Base-by-base conservation (phyloP, 768 basidiomycete species). In the Jaapia argillacea region DNA sequence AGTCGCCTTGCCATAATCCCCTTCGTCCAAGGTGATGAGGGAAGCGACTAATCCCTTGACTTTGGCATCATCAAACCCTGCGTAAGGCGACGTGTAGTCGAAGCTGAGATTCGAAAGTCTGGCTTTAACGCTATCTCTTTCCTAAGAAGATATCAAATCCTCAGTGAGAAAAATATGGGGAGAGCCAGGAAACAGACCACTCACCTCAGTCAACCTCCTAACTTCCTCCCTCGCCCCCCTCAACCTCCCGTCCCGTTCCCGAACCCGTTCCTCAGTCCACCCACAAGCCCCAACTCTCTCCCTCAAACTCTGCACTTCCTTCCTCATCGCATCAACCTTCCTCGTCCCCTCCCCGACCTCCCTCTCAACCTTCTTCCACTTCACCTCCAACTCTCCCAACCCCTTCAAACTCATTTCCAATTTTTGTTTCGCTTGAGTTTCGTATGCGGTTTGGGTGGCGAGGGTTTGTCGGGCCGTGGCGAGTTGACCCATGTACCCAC, bases 401-500 rank as follows among this genome's bases (percentile, higher is more conserved):
- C 96, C 94, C 51, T 79, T 81, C 62, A 88, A 75, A 23, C 72
- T 71, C 71, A 91, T 81, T 2, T 64, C 74, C 28, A 96, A 74
- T 58, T 84, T 81, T 36, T 82, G 69, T 36, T 79, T 79, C 42
- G 70, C 75, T 56, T 93, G 88, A 54, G 93, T 83, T 51, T 88
- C 87, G 52, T 92, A 91, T 0, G 92, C 82, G 5, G 74, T 68
- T 0, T 81, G 83, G 42, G 87, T 83, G 0, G 90, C 79, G 0
- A 84, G 63, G 2, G 79, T 77, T 2, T 76, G 76, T 52, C 80
- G 79, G 0, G 92, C 87, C 12, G 88, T 81, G 1, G 92, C 86
- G 33, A 99, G 75, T 59, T 97, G 93, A 16, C 92, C 96, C 79
- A 98, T 84, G 61, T 97, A 98, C 0, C 96, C 96, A 2, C 92